phyloP scores from a whole-genome alignment of 108 stramenopile species.

The Pelagomonas calceolata region DNA sequence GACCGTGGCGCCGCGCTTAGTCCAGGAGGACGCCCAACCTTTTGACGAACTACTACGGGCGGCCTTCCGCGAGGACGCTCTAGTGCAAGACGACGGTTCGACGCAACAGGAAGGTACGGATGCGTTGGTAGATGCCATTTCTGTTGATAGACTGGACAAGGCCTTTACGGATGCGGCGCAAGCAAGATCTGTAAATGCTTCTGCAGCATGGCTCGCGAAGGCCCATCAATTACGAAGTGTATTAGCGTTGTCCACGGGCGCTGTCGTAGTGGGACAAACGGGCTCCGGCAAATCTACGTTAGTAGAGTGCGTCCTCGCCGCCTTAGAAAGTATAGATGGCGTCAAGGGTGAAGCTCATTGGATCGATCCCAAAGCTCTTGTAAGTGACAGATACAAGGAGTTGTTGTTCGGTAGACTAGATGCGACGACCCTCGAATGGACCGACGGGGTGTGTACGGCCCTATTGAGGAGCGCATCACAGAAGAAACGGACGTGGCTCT shows the following conservation, averaged over 20 bases:
- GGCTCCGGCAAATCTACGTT: constrained; percentile 73
- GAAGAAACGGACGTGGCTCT: constrained; percentile 72
- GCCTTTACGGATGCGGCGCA: too few relatives aligned
- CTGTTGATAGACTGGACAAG: too few relatives aligned
- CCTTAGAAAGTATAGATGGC: constrained; percentile 70
- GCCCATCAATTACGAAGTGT: constrained; percentile 87
- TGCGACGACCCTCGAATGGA: constrained; percentile 97
- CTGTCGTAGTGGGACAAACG: constrained; percentile 87
- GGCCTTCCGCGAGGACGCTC: constrained; percentile 43
- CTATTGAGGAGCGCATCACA: constrained; percentile 67
- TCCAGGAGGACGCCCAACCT: constrained; percentile 69
- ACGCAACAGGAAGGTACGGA: too few relatives aligned
- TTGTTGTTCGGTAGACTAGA: constrained; percentile 82
- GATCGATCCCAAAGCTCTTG: constrained; percentile 91
- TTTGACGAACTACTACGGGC: constrained; percentile 69
- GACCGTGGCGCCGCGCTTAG: constrained; percentile 29
- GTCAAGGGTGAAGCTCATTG: constrained; percentile 75
- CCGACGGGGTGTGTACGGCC: constrained; percentile 93
- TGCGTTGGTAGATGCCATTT: too few relatives aligned
- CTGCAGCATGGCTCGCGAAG: constrained; percentile 94
- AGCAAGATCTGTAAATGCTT: too few relatives aligned
- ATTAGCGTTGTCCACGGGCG: constrained; percentile 82
- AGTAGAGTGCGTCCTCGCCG: constrained; percentile 57
- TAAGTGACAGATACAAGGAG: constrained; percentile 46
- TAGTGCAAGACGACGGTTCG: too few relatives aligned